These are phyloP conservation scores for Globisporangium echinulatum DNA, from an alignment of 352 stramenopile genomes.

Conservation along the genomic window DNA sequence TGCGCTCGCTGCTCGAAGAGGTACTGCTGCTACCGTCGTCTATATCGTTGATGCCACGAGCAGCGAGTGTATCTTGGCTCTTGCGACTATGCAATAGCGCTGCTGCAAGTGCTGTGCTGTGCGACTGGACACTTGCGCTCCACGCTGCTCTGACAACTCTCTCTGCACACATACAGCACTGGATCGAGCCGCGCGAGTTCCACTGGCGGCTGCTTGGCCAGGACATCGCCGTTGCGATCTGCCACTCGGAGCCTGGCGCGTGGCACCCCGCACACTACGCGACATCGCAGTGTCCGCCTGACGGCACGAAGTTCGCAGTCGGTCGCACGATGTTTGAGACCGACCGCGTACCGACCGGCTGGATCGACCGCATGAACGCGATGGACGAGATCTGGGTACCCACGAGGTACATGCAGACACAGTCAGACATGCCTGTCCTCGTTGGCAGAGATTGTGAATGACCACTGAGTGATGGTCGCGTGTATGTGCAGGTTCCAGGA, in stretches of 20 bases:
- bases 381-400: conserved; percentile 94
- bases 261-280: conserved; percentile 81
- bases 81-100: neutral
- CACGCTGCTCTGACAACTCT: conserved; percentile 4
- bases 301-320: conserved; percentile 47
- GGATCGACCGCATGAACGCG: conserved; percentile 78
- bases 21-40: conserved; percentile 6
- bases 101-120: neutral
- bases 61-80: neutral
- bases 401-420: conserved; percentile 25
- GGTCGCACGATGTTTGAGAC: conserved; percentile 95
- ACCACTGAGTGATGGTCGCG: neutral
- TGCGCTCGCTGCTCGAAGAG: conserved; percentile 37
- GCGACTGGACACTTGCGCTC: neutral
- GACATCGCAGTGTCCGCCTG: conserved; percentile 59
- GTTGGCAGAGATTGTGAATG: no score
- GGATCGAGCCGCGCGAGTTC: conserved; percentile 70
- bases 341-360: conserved; percentile 88
- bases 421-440: neutral
- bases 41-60: neutral
- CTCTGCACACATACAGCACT: conserved; percentile 30
- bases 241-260: conserved; percentile 90
- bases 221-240: conserved; percentile 68
- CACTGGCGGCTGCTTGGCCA: conserved; percentile 38
- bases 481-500: conserved; percentile 52